These are phyloP conservation scores for Starmerella kuoi DNA, from an alignment of 805 yeast species.

Conservation along the genomic window DNA sequence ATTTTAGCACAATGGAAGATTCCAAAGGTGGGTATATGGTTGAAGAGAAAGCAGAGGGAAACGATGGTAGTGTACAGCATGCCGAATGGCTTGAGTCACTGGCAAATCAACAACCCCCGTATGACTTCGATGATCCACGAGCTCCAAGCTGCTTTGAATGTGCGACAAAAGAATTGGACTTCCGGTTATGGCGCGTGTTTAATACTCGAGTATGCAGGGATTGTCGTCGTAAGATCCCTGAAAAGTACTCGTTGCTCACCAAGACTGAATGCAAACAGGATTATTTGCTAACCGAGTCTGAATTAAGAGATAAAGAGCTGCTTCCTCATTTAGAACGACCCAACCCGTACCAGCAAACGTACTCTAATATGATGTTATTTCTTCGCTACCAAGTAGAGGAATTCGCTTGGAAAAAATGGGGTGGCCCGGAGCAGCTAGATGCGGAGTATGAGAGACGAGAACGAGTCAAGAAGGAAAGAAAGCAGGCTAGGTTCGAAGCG, in stretches of 20 bases:
- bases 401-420: slow-evolving; percentile 90
- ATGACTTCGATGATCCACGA: slow-evolving; percentile 41
- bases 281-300: slow-evolving; percentile 87
- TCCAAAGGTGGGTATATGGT: slow-evolving; percentile 72
- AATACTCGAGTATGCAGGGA: slow-evolving; percentile 59
- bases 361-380: slow-evolving; percentile 84
- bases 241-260: slow-evolving; percentile 79
- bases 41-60: slow-evolving; percentile 30
- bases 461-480: slow-evolving; percentile 51
- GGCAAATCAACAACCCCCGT: slow-evolving; percentile 29
- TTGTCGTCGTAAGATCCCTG: slow-evolving; percentile 64
- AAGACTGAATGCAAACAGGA: slow-evolving; percentile 93
- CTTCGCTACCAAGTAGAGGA: slow-evolving; percentile 87
- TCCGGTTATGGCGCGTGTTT: slow-evolving; percentile 56
- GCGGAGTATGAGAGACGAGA: slow-evolving; percentile 86
- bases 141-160: slow-evolving; percentile 85
- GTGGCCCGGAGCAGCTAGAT: slow-evolving; percentile 75
- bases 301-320: slow-evolving; percentile 55
- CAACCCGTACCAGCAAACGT: slow-evolving; percentile 84
- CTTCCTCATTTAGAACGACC: slow-evolving; percentile 76
- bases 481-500: slow-evolving; percentile 68
- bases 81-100: slow-evolving; percentile 23
- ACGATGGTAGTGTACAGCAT: slow-evolving; percentile 4
- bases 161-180: slow-evolving; percentile 66
- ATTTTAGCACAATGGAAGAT: slow-evolving; percentile 83